Conservation (phyloP, 2,329 filamentous ascomycete genomes). For the Aspergillus sp. region DNA sequence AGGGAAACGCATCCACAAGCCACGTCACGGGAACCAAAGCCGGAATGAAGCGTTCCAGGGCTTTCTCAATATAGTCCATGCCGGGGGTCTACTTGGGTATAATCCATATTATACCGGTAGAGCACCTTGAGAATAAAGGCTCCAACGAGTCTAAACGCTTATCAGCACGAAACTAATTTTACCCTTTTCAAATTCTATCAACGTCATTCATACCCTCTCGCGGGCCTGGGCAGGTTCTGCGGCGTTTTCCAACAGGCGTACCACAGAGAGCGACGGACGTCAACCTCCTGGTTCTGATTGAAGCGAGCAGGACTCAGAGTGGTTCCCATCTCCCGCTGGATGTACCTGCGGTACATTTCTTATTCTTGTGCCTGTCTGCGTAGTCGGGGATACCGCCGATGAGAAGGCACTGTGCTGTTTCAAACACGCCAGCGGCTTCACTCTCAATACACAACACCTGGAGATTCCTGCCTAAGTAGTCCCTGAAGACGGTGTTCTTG, state of each 20-base stretch:
- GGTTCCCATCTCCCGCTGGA: slow-evolving; percentile 52
- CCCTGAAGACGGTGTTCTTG: too few relatives aligned
- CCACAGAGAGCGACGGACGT: slow-evolving; percentile 51
- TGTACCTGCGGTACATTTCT: slow-evolving; percentile 55
- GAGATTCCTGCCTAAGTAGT: too few relatives aligned
- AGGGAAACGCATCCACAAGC: slow-evolving; percentile 20
- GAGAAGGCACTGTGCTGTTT: too few relatives aligned
- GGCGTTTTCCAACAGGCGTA: slow-evolving; percentile 48
- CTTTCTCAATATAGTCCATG: slow-evolving; percentile 46
- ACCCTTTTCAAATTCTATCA: not conserved
- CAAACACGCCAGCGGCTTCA: too few relatives aligned
- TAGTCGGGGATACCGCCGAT: too few relatives aligned
- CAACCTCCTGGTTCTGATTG: slow-evolving; percentile 49
- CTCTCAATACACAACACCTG: too few relatives aligned
- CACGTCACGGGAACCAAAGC: slow-evolving; percentile 15
- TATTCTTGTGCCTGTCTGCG: too few relatives aligned
- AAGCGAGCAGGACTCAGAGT: slow-evolving; percentile 46
- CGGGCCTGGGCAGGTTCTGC: slow-evolving; percentile 44
- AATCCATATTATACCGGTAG: slow-evolving; percentile 53
- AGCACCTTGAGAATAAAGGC: slow-evolving; percentile 50
- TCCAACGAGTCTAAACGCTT: slow-evolving; percentile 39
- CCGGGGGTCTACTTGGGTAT: slow-evolving; percentile 48
- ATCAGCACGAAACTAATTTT: not conserved
- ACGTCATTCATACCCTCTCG: not conserved
- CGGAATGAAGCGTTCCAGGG: slow-evolving; percentile 46